These are phyloP conservation scores for Stephanodiscus minutulus DNA, from an alignment of 108 stramenopile species.

Conservation along the genomic window DNA sequence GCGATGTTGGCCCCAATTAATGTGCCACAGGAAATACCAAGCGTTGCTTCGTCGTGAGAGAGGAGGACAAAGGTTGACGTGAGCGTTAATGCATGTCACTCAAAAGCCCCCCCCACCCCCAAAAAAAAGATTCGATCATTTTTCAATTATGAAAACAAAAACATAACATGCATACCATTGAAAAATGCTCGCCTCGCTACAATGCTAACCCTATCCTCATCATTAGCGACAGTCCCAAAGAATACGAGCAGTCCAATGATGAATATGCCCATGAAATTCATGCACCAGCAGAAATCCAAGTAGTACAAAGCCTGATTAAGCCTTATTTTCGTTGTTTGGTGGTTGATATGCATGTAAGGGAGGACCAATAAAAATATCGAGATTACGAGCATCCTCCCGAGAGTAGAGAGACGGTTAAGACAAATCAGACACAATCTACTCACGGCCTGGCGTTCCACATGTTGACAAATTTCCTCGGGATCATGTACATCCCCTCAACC, in stretches of 20 bases:
- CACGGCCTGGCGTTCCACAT: constrained; percentile 46
- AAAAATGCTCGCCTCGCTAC: neutral
- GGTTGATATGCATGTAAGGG: neutral
- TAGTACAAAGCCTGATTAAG: constrained; percentile 48
- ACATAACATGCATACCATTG: neutral
- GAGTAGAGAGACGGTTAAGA: neutral
- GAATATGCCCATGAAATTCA: constrained; percentile 37
- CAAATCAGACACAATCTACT: neutral
- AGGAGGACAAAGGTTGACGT: neutral
- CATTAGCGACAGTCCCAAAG: neutral
- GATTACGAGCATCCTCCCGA: too few species aligned
- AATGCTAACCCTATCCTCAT: constrained; percentile 5
- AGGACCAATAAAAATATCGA: neutral
- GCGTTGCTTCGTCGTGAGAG: neutral
- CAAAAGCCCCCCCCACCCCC: too few species aligned
- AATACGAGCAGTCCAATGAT: constrained; percentile 11
- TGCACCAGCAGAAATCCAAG: constrained; percentile 59
- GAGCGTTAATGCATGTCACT: neutral
- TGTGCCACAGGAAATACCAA: constrained; percentile 56
- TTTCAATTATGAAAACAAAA: neutral
- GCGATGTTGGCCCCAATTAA: constrained; percentile 52
- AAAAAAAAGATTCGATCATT: neutral
- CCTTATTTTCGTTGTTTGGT: neutral
- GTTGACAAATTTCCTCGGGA: constrained; percentile 41
- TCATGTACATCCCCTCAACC: constrained; percentile 36